These are phyloP conservation scores for Gaultheria prostrata DNA, from an alignment of 148 eudicot species.

Conservation along the genomic window DNA sequence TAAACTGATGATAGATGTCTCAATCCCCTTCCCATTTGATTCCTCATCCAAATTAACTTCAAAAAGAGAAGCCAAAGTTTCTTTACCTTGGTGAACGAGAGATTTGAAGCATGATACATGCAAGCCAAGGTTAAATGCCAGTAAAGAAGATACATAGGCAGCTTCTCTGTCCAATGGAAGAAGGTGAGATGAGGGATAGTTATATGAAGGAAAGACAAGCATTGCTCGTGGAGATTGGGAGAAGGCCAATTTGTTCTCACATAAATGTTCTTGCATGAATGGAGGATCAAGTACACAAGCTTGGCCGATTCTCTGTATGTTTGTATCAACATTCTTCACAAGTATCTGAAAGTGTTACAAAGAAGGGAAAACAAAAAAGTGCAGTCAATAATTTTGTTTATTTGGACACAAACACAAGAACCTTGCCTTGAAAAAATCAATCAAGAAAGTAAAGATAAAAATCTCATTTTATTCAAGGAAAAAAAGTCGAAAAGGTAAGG, in stretches of 20 bases:
- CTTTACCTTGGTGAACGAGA: slow-evolving; percentile 66
- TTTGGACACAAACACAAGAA: neutral
- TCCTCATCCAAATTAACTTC: slow-evolving; percentile 36
- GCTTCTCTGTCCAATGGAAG: slow-evolving; percentile 40
- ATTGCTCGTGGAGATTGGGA: slow-evolving; percentile 33
- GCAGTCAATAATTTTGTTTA: neutral
- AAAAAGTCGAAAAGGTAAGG: neutral
- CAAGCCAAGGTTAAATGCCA: slow-evolving; percentile 78
- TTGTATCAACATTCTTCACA: slow-evolving; percentile 53
- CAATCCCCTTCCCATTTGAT: slow-evolving; percentile 27
- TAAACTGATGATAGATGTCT: slow-evolving; percentile 38
- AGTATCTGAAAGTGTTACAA: slow-evolving; percentile 39
- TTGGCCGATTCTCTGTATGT: slow-evolving; percentile 61
- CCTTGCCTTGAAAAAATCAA: neutral
- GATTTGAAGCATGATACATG: slow-evolving; percentile 73
- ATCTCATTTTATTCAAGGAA: neutral
- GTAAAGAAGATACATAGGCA: slow-evolving; percentile 74
- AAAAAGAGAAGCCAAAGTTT: slow-evolving; percentile 60
- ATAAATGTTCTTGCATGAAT: slow-evolving; percentile 21
- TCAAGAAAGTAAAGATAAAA: neutral
- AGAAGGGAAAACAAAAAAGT: slow-evolving; percentile 6
- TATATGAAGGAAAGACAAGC: slow-evolving; percentile 61
- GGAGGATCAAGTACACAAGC: slow-evolving; percentile 82
- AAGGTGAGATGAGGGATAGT: slow-evolving; percentile 28
- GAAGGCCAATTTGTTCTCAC: slow-evolving; percentile 23